These are phyloP conservation scores for Emericellopsis atlantica DNA, from an alignment of 2,329 filamentous ascomycete genomes.

Conservation along the genomic window DNA sequence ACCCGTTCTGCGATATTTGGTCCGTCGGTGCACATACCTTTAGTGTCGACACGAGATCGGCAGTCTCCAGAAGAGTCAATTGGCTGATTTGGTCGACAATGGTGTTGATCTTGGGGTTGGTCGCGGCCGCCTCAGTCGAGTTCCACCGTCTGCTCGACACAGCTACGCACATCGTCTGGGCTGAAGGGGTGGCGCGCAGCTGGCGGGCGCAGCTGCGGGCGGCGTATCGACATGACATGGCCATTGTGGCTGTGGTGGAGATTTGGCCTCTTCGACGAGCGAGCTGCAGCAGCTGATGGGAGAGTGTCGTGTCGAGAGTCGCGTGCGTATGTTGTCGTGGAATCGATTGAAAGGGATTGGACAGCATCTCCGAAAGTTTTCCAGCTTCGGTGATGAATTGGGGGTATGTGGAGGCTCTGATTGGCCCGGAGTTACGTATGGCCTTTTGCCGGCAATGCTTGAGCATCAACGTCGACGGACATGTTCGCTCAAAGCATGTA, in stretches of 20 bases:
- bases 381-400: constrained; percentile 17
- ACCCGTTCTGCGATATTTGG: neutral
- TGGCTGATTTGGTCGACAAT: constrained; percentile 99
- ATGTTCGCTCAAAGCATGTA: too few relatives aligned
- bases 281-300: constrained; percentile 6
- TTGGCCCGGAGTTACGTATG: constrained; percentile 19
- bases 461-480: neutral
- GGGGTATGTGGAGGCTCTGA: constrained; percentile 9
- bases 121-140: constrained; percentile 59
- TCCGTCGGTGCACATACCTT: constrained; percentile 51
- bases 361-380: constrained; percentile 25
- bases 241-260: constrained; percentile 31
- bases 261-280: constrained; percentile 2
- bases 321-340: constrained; percentile 6
- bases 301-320: constrained; percentile 5
- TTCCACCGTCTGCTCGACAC: constrained; percentile 60
- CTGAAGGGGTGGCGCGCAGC: constrained; percentile 34
- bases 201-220: constrained; percentile 53
- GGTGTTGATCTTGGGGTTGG: constrained; percentile 80
- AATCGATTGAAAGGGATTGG: constrained; percentile 10
- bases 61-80: constrained; percentile 94
- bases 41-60: constrained; percentile 84
- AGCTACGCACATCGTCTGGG: constrained; percentile 28
- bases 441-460: constrained; percentile 4
- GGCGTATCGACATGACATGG: constrained; percentile 49